These are phyloP conservation scores for Neostapfia colusana DNA, from an alignment of 176 grass and related monocot species.

Conservation along the genomic window DNA sequence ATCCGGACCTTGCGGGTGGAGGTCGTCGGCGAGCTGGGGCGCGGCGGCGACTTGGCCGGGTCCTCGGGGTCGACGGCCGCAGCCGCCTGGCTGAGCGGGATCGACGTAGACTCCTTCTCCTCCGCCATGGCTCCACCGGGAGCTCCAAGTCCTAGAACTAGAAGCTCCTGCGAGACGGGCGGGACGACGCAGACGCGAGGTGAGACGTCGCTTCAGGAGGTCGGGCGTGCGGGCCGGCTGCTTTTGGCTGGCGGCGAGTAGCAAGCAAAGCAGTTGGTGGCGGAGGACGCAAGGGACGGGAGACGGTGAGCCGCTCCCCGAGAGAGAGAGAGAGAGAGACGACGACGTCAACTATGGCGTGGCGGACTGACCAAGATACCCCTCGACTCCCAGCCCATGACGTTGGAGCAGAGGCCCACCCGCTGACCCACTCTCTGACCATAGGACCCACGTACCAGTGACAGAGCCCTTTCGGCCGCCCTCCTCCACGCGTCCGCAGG, in stretches of 20 bases:
- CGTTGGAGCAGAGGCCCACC: not conserved
- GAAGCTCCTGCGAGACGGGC: conserved; percentile 7
- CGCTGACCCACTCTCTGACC: not conserved
- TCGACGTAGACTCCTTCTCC: conserved; percentile 84
- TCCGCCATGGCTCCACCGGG: conserved; percentile 60
- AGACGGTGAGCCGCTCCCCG: not conserved
- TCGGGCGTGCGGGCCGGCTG: not conserved
- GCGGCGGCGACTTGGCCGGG: conserved; percentile 73
- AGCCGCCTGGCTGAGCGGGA: conserved; percentile 79
- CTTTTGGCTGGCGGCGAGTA: conserved; percentile 51
- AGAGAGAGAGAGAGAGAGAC: not conserved
- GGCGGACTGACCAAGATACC: conserved; percentile 8
- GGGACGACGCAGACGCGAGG: not conserved
- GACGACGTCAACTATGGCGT: conserved; percentile 39
- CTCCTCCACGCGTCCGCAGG: conserved; percentile 4
- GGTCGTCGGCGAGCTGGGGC: conserved; percentile 68
- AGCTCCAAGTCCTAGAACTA: conserved; percentile 7
- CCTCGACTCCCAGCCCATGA: not conserved
- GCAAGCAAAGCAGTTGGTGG: conserved; percentile 46
- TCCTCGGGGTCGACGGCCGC: conserved; percentile 80
- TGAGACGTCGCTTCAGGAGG: conserved; percentile 21
- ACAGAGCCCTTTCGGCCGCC: not conserved
- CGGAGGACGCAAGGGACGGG: conserved; percentile 33
- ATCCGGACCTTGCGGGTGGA: conserved; percentile 93
- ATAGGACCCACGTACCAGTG: not conserved